A percentile compares a stretch with the other conserved stretches of the same genome.
These are phyloP conservation scores for Wallemia hederae DNA, from an alignment of 1,284 basidiomycete species.

Conservation along the genomic window DNA sequence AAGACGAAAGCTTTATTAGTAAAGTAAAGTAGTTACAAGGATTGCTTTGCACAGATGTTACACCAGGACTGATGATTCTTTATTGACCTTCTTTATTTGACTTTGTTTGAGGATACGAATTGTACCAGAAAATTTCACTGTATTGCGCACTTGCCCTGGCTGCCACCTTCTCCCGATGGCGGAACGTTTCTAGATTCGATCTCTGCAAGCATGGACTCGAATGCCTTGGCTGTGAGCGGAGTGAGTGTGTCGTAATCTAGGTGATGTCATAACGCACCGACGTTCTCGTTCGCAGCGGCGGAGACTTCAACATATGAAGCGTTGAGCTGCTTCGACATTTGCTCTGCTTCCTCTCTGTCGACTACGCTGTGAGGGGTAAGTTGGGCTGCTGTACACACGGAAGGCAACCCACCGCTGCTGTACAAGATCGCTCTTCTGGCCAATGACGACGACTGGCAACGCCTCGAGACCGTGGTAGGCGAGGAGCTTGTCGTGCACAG, in stretches of 20 bases:
- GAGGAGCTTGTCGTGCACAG: conserved; percentile 90
- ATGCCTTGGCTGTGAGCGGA: conserved; percentile 37
- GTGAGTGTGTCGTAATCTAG: not conserved
- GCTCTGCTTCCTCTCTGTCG: conserved; percentile 36
- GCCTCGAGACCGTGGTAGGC: conserved; percentile 68
- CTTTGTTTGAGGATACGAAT: too few relatives aligned
- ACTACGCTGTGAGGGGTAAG: conserved; percentile 33
- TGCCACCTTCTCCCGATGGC: not conserved
- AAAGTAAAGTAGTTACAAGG: not conserved
- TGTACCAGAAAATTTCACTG: not conserved
- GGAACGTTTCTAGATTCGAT: conserved; percentile 30
- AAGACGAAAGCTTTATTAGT: too few relatives aligned
- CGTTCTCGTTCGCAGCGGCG: conserved; percentile 63
- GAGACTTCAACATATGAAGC: conserved; percentile 66
- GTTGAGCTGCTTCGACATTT: conserved; percentile 38
- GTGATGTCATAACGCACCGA: conserved; percentile 30
- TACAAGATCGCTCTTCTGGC: conserved; percentile 68
- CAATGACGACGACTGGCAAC: conserved; percentile 86
- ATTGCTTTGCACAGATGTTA: not conserved
- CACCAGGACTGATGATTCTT: too few relatives aligned
- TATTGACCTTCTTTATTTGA: too few relatives aligned
- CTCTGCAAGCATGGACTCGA: conserved; percentile 58
- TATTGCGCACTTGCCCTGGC: not conserved
- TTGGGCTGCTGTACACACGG: not conserved
- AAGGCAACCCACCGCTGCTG: conserved; percentile 26